These are phyloP conservation scores for Avena sativa DNA, from an alignment of 176 grass and related monocot genomes.

Conservation along the genomic window DNA sequence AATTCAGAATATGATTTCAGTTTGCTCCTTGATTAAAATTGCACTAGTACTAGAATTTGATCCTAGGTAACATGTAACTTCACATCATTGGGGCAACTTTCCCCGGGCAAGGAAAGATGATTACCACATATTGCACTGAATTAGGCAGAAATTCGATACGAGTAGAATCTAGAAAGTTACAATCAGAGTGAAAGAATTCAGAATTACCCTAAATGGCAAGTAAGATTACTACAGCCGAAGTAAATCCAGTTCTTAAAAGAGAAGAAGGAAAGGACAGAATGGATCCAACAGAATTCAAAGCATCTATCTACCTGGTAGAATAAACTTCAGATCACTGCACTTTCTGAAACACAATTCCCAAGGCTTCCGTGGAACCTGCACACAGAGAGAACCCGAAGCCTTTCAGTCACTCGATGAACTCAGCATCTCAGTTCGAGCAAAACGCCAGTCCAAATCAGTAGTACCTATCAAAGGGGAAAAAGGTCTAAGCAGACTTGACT, in stretches of 20 bases:
- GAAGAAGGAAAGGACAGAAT: neutral
- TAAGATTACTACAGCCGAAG: neutral
- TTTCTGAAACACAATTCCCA: constrained; percentile 27
- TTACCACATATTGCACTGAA: neutral
- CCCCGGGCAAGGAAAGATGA: neutral
- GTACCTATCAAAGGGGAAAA: constrained; percentile 28
- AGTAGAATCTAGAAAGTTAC: neutral
- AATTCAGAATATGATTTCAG: constrained; percentile 29
- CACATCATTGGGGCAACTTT: neutral
- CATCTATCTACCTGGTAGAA: constrained; percentile 44
- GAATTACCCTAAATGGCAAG: neutral
- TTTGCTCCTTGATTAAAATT: neutral
- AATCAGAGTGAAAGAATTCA: constrained; percentile 27
- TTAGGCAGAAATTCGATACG: neutral
- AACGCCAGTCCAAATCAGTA: constrained; percentile 46
- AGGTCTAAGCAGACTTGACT: constrained; percentile 2
- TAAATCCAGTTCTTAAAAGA: neutral
- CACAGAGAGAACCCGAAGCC: constrained; percentile 31
- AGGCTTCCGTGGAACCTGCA: constrained; percentile 31
- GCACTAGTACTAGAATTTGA: neutral
- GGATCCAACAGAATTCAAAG: constrained; percentile 29
- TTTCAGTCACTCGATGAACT: constrained; percentile 36
- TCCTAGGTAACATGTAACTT: neutral
- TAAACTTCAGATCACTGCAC: constrained; percentile 36
- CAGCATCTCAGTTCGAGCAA: constrained; percentile 32